Evolutionary conservation across 331 rosid genomes (phyloP).

Genomic region (Prunus yedoensis): DNA sequence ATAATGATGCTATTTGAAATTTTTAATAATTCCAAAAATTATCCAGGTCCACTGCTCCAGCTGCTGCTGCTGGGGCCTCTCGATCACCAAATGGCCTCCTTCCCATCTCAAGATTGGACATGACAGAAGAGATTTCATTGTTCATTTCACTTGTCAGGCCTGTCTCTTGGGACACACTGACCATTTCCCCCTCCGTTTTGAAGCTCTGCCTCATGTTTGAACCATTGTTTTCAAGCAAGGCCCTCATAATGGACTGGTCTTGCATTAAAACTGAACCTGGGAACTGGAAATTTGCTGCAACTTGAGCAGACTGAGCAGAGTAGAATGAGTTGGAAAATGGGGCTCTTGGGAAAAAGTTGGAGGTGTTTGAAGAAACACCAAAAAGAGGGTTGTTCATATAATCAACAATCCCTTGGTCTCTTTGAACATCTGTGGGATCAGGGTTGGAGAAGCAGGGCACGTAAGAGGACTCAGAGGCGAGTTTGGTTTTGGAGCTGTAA

Average conservation of each 20-base stretch:
- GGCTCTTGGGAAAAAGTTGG: too few relatives aligned
- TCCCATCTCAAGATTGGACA: constrained; percentile 49
- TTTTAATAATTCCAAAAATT: constrained; percentile 55
- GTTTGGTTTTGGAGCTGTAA: constrained; percentile 41
- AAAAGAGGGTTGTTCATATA: constrained; percentile 40
- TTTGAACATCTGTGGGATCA: constrained; percentile 39
- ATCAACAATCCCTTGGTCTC: constrained; percentile 53
- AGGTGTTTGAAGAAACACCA: constrained; percentile 37
- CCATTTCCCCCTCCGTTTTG: constrained; percentile 58
- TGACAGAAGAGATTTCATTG: constrained; percentile 60
- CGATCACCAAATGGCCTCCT: constrained; percentile 47
- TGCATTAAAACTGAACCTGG: constrained; percentile 40
- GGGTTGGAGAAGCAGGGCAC: constrained; percentile 99
- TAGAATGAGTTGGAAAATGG: constrained; percentile 32
- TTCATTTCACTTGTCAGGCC: constrained; percentile 50
- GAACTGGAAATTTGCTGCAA: constrained; percentile 28
- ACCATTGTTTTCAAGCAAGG: constrained; percentile 52
- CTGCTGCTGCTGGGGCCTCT: constrained; percentile 28
- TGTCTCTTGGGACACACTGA: constrained; percentile 60
- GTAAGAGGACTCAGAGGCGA: constrained; percentile 43
- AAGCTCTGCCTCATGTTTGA: constrained; percentile 40
- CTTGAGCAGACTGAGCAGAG: constrained; percentile 34
- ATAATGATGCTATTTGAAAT: not conserved
- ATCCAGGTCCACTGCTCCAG: constrained; percentile 36
- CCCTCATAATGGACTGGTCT: constrained; percentile 53